Evolutionary conservation across 352 stramenopile species (phyloP).

Genomic region (Thalassiosira mediterranea): DNA sequence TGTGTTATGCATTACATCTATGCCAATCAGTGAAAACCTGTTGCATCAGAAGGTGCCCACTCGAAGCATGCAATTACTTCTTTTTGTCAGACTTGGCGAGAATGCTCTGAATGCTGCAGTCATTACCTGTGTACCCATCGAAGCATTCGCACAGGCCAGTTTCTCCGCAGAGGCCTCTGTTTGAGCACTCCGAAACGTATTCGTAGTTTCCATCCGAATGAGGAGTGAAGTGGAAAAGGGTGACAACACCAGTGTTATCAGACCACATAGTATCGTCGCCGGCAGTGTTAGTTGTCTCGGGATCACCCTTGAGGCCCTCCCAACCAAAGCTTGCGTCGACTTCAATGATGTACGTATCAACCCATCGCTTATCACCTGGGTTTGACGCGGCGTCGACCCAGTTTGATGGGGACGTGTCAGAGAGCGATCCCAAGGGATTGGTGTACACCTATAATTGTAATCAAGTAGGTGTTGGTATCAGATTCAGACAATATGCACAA

Average conservation of each 20-base stretch:
- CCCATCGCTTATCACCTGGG: slow-evolving; percentile 37
- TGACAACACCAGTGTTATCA: slow-evolving; percentile 59
- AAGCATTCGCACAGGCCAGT: slow-evolving; percentile 80
- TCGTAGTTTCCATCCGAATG: slow-evolving; percentile 43
- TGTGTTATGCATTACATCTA: too few relatives aligned
- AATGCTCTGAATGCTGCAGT: slow-evolving; percentile 52
- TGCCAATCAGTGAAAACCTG: too few relatives aligned
- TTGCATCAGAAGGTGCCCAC: too few relatives aligned
- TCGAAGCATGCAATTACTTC: too few relatives aligned
- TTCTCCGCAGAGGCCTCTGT: slow-evolving; percentile 68
- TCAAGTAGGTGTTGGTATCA: background rate
- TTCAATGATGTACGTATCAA: slow-evolving; percentile 62
- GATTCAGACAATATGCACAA: background rate
- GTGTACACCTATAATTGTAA: slow-evolving; percentile 30
- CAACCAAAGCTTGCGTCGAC: slow-evolving; percentile 60
- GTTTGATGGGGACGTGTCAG: slow-evolving; percentile 24
- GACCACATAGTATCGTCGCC: slow-evolving; percentile 42
- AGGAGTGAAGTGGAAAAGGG: slow-evolving; percentile 56
- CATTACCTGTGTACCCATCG: slow-evolving; percentile 55
- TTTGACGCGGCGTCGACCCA: slow-evolving; percentile 38
- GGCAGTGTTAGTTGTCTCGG: slow-evolving; percentile 44
- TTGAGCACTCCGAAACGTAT: slow-evolving; percentile 72
- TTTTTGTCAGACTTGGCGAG: slow-evolving; percentile 24
- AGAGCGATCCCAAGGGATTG: slow-evolving; percentile 38
- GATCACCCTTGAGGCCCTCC: slow-evolving; percentile 53